Percentiles rank a stretch among this genome's conserved stretches.
phyloP scores from a whole-genome alignment of 78 protist genomes.

The Monosiga brevicollis region DNA sequence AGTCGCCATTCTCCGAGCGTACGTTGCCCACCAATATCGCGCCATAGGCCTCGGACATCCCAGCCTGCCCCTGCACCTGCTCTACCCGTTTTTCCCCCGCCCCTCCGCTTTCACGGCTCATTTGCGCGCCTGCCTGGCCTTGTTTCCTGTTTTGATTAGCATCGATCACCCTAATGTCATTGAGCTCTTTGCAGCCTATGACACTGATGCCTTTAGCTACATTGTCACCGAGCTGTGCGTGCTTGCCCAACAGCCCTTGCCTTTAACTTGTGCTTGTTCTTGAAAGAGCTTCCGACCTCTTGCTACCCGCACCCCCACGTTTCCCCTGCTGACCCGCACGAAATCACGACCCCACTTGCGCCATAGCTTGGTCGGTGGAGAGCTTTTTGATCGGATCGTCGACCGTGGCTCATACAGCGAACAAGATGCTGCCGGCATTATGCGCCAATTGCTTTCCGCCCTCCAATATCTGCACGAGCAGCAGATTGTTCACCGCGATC shows the following conservation, averaged over 20 bases:
- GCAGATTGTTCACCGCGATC: slow-evolving; percentile 17
- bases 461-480: slow-evolving; percentile 3
- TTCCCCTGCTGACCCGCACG: not conserved
- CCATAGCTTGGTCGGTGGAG: slow-evolving; percentile 25
- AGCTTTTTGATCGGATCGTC: slow-evolving; percentile 27
- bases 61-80: not conserved
- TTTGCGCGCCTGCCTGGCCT: not conserved
- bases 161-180: not conserved
- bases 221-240: slow-evolving; percentile 10
- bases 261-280: not conserved
- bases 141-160: not conserved
- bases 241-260: not conserved
- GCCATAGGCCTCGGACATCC: not conserved
- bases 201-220: not conserved
- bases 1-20: not conserved
- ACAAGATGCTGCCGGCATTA: not conserved
- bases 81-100: not conserved
- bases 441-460: not conserved
- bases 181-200: not conserved
- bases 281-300: not conserved
- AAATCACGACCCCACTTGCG: not conserved
- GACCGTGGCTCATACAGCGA: slow-evolving; percentile 4
- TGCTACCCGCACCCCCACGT: not conserved
- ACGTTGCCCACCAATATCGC: too few species aligned
- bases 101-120: not conserved